Percentiles rank a stretch among this genome's conserved stretches.
Conservation (phyloP, 148 eudicot species). For the Silene uniflora region DNA sequence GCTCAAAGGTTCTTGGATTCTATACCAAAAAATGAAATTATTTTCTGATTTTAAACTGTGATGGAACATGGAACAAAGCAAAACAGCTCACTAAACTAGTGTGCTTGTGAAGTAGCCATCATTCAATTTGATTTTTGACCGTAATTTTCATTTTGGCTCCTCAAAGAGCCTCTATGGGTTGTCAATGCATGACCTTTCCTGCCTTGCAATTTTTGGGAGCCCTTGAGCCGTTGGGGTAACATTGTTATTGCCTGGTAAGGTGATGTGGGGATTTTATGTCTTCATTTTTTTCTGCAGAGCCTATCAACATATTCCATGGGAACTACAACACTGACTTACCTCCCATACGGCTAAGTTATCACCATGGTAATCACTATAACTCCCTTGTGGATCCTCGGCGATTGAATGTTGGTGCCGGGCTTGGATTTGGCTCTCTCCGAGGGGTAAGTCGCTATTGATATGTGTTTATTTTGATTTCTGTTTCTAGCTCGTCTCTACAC, state of each 20-base stretch:
- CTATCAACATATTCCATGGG: constrained; percentile 91
- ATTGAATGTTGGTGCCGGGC: constrained; percentile 84
- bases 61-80: no score
- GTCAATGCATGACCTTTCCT: no score
- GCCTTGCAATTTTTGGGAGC: background rate
- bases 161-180: no score
- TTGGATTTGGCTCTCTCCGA: constrained; percentile 81
- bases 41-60: background rate
- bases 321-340: constrained; percentile 81
- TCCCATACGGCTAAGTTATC: constrained; percentile 84
- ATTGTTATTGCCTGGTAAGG: background rate
- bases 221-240: background rate
- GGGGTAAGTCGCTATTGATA: constrained; percentile 54
- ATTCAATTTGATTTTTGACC: no score
- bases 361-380: constrained; percentile 96
- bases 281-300: constrained; percentile 47
- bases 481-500: no score
- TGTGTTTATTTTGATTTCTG: background rate
- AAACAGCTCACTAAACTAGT: no score
- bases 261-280: constrained; percentile 3
- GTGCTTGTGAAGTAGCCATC: no score
- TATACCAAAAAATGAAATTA: background rate
- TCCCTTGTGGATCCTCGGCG: constrained; percentile 98
- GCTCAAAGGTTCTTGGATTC: background rate
- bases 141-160: no score